Evolutionary conservation across 2,329 filamentous ascomycete genomes (phyloP).

Genomic region (Aspergillus pseudonomiae): DNA sequence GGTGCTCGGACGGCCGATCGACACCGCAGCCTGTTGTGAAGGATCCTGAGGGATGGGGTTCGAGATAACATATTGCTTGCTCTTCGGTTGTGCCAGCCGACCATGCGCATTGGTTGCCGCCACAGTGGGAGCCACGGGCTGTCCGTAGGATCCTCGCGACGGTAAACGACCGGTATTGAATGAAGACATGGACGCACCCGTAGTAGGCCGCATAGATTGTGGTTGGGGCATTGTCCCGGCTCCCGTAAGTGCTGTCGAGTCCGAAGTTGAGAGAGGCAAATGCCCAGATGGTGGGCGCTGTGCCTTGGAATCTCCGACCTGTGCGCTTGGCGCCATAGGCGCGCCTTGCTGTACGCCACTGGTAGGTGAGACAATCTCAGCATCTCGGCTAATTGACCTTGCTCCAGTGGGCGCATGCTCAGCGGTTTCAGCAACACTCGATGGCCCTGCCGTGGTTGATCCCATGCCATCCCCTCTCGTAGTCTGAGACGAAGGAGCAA

Average conservation of each 20-base stretch:
- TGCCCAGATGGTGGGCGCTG: constrained; percentile 52
- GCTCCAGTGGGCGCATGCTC: constrained; percentile 51
- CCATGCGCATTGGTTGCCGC: constrained; percentile 88
- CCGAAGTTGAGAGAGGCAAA: constrained; percentile 57
- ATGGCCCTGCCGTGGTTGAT: constrained; percentile 18
- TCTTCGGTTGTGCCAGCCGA: constrained; percentile 79
- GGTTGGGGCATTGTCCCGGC: constrained; percentile 41
- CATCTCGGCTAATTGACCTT: constrained; percentile 19
- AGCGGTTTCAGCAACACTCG: constrained; percentile 20
- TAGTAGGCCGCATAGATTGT: constrained; percentile 67
- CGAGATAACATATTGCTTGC: constrained; percentile 73
- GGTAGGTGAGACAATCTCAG: constrained; percentile 10
- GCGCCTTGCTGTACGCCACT: constrained; percentile 7
- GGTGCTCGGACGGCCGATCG: constrained; percentile 63
- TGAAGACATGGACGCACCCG: constrained; percentile 78
- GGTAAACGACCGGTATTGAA: constrained; percentile 64
- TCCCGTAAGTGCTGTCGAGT: constrained; percentile 59
- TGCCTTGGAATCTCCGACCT: constrained; percentile 19
- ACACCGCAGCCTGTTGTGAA: constrained; percentile 53
- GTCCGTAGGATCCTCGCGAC: constrained; percentile 80
- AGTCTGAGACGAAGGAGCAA: constrained; percentile 85
- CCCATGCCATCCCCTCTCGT: constrained; percentile 62
- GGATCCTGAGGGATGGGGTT: constrained; percentile 63
- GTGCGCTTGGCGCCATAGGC: constrained; percentile 10
- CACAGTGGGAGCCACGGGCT: constrained; percentile 83